phyloP scores from a whole-genome alignment of 129 eudicot genomes.

The Chrysanthemum makinoi region DNA sequence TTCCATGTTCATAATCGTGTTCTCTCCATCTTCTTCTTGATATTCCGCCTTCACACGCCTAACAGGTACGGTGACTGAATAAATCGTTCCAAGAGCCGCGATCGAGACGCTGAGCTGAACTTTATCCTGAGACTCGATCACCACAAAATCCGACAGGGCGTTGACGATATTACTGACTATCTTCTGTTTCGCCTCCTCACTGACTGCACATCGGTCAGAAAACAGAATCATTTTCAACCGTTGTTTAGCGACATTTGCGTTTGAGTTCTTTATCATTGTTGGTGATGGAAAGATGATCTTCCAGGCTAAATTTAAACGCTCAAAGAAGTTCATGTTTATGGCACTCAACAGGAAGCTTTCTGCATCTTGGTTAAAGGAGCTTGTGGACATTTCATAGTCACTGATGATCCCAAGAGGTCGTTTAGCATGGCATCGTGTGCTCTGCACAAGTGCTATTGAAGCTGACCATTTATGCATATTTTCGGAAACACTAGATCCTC shows the following conservation, averaged over 20 bases:
- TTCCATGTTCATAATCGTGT: conserved; percentile 62
- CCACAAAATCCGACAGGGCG: conserved; percentile 81
- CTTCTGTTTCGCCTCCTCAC: conserved; percentile 82
- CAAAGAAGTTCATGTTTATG: conserved; percentile 78
- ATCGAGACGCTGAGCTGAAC: conserved; percentile 87
- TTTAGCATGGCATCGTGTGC: conserved; percentile 50
- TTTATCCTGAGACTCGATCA: conserved; percentile 87
- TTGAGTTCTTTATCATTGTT: conserved; percentile 48
- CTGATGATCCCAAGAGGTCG: conserved; percentile 44
- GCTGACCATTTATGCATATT: conserved; percentile 34
- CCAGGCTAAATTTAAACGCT: conserved; percentile 81
- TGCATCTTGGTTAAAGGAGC: conserved; percentile 58
- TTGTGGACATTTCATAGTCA: conserved; percentile 48
- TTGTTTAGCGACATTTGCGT: conserved; percentile 83
- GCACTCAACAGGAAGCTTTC: conserved; percentile 69
- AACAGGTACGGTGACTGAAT: conserved; percentile 90
- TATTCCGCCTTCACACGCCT: conserved; percentile 73
- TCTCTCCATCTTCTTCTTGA: conserved; percentile 61
- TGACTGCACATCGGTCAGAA: conserved; percentile 92
- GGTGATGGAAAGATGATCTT: conserved; percentile 78
- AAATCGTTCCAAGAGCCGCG: conserved; percentile 73
- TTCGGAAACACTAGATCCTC: conserved; percentile 22
- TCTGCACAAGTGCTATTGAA: conserved; percentile 20
- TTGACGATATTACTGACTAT: conserved; percentile 76
- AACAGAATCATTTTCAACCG: conserved; percentile 87